These are phyloP conservation scores for Podospora fimiseda DNA, from an alignment of 495 filamentous ascomycete species.

Conservation along the genomic window DNA sequence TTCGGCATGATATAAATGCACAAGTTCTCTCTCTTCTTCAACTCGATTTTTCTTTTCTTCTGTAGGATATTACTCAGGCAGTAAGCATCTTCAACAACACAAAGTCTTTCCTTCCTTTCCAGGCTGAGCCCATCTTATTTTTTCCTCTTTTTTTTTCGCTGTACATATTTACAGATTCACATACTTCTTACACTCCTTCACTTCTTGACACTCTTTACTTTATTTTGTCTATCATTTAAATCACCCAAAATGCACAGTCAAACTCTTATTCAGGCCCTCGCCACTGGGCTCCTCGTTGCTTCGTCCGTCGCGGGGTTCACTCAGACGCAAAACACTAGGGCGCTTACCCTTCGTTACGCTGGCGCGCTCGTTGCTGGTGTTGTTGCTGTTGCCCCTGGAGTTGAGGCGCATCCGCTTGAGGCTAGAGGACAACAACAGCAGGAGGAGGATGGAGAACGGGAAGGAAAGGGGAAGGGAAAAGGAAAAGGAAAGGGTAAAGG, in stretches of 20 bases:
- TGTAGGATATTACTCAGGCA: not conserved
- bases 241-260: not conserved
- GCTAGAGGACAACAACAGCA: not conserved
- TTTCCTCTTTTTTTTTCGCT: not conserved
- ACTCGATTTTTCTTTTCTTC: not conserved
- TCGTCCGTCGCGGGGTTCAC: not conserved
- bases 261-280: not conserved
- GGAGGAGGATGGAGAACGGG: not conserved
- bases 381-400: not conserved
- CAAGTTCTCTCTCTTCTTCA: not conserved
- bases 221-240: not conserved
- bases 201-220: not conserved
- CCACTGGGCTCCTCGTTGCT: not conserved
- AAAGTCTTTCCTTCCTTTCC: not conserved
- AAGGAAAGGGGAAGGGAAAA: not conserved
- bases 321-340: not conserved
- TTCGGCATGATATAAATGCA: not conserved
- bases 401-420: not conserved
- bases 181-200: not conserved
- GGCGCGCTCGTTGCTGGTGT: not conserved
- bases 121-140: not conserved
- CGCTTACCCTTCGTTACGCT: not conserved
- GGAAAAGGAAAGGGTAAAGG: not conserved
- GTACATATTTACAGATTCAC: not conserved
- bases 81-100: not conserved